Evolutionary conservation across 2,329 filamentous ascomycete genomes (phyloP), one percentile per base, ranked within the genome.

Genomic region (Cercospora citrullina): DNA sequence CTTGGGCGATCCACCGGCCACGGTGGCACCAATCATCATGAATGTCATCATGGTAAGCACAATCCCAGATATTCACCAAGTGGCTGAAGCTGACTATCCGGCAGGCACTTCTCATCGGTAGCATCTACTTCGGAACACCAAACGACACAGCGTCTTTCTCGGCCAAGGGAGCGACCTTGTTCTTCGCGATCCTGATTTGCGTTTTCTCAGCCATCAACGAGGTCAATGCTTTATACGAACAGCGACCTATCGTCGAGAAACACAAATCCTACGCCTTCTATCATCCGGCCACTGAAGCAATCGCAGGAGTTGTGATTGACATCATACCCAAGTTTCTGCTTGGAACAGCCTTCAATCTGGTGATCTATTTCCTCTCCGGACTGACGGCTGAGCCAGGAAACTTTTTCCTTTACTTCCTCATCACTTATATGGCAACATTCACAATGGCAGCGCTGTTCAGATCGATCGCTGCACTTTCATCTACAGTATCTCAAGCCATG

Each of bases 351-450:
- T 89, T 88, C 79, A 87, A 89, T 71, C 65, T 87, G 4, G 80
- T 86, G 10, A 75, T 89, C 2, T 89, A 89, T 76, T 89, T 89
- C 72, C 75, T 89, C 72, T 76, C 84, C 0, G 82, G 81, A 0
- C 78, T 88, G 2, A 2, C 82, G 0, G 62, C 72, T 62, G 73
- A 76, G 57, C 73, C 78, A 8, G 67, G 69, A 6, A 72, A 76
- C 21, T 91, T 90, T 77, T 91, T 90, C 75, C 89, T 89, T 63
- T 86, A 87, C 72, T 85, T 87, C 68, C 77, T 90, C 0, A 87
- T 91, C 69, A 84, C 87, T 53, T 89, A 87, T 77, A 78, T 85
- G 0, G 83, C 84, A 14, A 88, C 84, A 0, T 83, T 90, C 53
- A 73, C 74, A 42, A 75, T 90, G 78, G 85, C 85, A 6, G 82